Base-by-base conservation (phyloP, 2,329 filamentous ascomycete species). In the Aquanectria penicillioides region DNA sequence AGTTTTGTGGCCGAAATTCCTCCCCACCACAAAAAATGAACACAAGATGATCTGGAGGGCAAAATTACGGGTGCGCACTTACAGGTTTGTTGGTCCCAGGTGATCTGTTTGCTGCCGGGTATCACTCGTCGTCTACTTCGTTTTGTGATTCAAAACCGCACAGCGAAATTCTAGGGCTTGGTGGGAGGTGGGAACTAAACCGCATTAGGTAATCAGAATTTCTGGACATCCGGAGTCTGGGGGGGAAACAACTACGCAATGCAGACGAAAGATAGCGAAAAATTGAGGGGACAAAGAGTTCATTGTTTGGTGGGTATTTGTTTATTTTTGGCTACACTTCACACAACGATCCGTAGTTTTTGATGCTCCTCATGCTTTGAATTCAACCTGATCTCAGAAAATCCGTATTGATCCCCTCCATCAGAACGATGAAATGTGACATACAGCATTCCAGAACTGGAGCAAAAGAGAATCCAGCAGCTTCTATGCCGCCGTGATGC, bases 341-440 rank as follows among this genome's bases (percentile, higher is more conserved):
- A 72, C n/a, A n/a, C 72, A 68, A 63, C 63, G 70, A 72, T 72
- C 69, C 70, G 61, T 53, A 58, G 41, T 67, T 65, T 50, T 62
- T 68, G 62, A 66, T 71, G 66, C 66, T 66, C 63, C 64, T 63
- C 47, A 65, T 74, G 71, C 65, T 66, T 73, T 77, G 73, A 77
- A 78, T 77, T 77, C 71, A 77, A 74, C 74, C 71, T 74, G 72
- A 73, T 77, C 74, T 76, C 73, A 77, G 75, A 76, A 86, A 86
- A 84, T 85, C 83, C 85, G 80, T 87, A 82, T 85, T 85, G 85
- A 88, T 85, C 85, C 86, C 86, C 79, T 81, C 84, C 85, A 87
- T 85, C 78, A 71, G 79, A 78, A 81, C 77, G 78, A 80, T 78
- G 78, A 78, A 74, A 79, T 83, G 82, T 86, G 84, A 86, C 84